Conservation (phyloP, 352 stramenopile species). For the Pythium aristosporum region DNA sequence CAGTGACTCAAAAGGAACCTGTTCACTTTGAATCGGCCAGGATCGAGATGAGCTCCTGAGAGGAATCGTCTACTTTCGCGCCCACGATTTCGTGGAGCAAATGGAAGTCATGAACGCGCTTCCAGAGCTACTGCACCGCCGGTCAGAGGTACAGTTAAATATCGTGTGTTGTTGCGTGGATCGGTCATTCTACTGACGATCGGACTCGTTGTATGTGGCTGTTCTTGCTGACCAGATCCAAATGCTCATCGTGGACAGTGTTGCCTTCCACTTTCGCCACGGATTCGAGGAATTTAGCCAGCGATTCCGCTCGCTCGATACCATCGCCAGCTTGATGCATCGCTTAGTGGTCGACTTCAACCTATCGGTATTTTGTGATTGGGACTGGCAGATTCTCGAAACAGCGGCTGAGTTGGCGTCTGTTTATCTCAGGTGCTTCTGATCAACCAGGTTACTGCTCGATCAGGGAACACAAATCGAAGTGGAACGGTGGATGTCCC, state of each 20-base stretch:
- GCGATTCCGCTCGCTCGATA: conserved; percentile 66
- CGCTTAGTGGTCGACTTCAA: conserved; percentile 44
- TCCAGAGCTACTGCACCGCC: conserved; percentile 43
- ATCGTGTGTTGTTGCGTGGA: too few relatives aligned
- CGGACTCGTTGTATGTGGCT: background rate
- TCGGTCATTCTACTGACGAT: background rate
- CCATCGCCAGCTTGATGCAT: conserved; percentile 70
- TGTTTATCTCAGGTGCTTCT: conserved; percentile 45
- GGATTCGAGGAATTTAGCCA: conserved; percentile 73
- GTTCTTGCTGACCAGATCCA: conserved; percentile 47
- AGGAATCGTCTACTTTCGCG: conserved; percentile 72
- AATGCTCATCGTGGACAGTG: conserved; percentile 91
- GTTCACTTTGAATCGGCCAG: conserved; percentile 26
- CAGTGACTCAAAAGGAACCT: background rate
- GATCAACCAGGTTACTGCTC: conserved; percentile 76
- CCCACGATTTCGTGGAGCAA: conserved; percentile 89
- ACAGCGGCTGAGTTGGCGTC: background rate
- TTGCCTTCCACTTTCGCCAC: conserved; percentile 94
- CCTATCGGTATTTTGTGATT: conserved; percentile 36
- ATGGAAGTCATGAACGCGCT: conserved; percentile 85
- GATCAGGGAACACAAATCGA: conserved; percentile 18
- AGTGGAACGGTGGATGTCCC: conserved; percentile 22
- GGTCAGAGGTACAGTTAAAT: conserved; percentile 31
- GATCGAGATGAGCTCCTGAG: conserved; percentile 79
- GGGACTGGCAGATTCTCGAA: background rate